phyloP scores from a whole-genome alignment of 805 yeast species.

The Candida broadrunensis region DNA sequence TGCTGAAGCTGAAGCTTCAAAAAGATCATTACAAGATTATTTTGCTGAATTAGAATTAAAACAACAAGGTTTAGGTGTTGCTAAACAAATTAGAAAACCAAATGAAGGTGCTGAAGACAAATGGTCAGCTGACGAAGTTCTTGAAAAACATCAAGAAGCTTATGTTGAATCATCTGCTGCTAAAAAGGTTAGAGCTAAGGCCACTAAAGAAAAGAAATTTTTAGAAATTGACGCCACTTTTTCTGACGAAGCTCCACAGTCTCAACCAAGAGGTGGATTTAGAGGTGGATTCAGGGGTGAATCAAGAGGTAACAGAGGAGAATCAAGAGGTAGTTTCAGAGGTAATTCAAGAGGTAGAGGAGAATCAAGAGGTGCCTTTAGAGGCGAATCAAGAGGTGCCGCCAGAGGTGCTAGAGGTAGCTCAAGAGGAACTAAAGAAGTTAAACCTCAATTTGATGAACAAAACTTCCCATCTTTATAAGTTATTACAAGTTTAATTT shows the following conservation, averaged over 20 bases:
- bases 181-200: constrained; percentile 71
- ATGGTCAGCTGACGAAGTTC: constrained; percentile 50
- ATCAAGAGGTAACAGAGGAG: constrained; percentile 25
- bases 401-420: constrained; percentile 35
- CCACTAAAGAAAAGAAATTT: constrained; percentile 75
- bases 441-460: constrained; percentile 47
- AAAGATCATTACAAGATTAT: constrained; percentile 83
- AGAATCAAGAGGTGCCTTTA: constrained; percentile 23
- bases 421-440: constrained; percentile 30
- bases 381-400: constrained; percentile 35
- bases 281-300: constrained; percentile 33
- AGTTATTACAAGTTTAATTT: constrained; percentile 4
- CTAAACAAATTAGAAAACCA: constrained; percentile 42
- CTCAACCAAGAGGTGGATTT: constrained; percentile 23
- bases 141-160: constrained; percentile 63
- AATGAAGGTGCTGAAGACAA: constrained; percentile 58
- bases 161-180: constrained; percentile 57
- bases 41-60: constrained; percentile 61
- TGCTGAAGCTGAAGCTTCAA: constrained; percentile 43
- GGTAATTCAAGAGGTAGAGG: constrained; percentile 15
- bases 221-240: constrained; percentile 74
- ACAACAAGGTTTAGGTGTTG: constrained; percentile 36
- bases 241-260: constrained; percentile 51
- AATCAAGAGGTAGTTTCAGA: constrained; percentile 25
- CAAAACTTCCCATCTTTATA: constrained; percentile 71